Conservation (phyloP, 2,329 filamentous ascomycete genomes). For the Pseudopithomyces chartarum region DNA sequence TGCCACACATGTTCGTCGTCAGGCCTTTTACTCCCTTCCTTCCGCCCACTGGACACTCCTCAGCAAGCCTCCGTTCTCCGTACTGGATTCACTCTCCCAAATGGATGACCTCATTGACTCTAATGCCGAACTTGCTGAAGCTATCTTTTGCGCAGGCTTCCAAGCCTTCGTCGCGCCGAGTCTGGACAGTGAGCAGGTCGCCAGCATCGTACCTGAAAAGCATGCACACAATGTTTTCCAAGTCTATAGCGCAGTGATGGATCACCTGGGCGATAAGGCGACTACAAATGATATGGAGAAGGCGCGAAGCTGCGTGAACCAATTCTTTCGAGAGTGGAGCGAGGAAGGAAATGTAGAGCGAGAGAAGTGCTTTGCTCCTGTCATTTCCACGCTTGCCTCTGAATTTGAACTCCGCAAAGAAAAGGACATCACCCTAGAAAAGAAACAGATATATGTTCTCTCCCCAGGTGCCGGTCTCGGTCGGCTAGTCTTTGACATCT, state of each 20-base stretch:
- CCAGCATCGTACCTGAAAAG: constrained; percentile 36
- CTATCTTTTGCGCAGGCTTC: constrained; percentile 65
- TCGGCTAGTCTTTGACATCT: constrained; percentile 86
- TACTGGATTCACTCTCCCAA: constrained; percentile 76
- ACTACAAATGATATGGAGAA: constrained; percentile 83
- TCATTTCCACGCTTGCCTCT: constrained; percentile 67
- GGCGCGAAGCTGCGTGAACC: constrained; percentile 86
- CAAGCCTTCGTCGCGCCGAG: constrained; percentile 39
- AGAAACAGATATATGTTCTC: constrained; percentile 66
- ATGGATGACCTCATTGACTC: constrained; percentile 87
- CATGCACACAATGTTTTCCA: constrained; percentile 34
- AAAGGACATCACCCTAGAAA: constrained; percentile 24
- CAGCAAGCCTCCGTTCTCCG: constrained; percentile 78
- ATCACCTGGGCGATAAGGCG: constrained; percentile 72
- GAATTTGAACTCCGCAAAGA: constrained; percentile 44
- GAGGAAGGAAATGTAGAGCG: constrained; percentile 75
- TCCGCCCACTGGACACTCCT: constrained; percentile 83
- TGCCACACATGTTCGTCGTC: constrained; percentile 85
- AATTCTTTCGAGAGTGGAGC: constrained; percentile 96
- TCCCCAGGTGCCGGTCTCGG: constrained; percentile 91
- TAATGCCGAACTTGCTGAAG: constrained; percentile 82
- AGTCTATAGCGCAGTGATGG: constrained; percentile 54
- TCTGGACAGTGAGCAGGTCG: constrained; percentile 39
- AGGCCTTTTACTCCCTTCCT: constrained; percentile 91
- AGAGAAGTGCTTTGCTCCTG: constrained; percentile 74